Evolutionary conservation across 495 filamentous ascomycete species (phyloP).

Genomic region (Aspergillus nidulans): DNA sequence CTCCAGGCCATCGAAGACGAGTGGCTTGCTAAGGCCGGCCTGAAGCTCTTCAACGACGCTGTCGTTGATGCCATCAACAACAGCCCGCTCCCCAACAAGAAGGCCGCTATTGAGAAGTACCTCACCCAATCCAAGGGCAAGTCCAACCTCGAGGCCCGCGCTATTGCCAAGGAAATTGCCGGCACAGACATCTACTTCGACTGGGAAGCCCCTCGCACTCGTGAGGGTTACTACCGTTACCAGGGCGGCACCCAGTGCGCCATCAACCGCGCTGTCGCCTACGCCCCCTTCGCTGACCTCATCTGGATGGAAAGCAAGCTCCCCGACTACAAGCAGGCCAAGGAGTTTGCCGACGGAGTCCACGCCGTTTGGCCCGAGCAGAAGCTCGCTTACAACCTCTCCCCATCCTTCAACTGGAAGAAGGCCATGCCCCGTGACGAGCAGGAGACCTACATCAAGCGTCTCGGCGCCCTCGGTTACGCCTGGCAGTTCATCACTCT

Average conservation of each 20-base stretch:
- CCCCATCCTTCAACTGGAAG: conserved; percentile 99
- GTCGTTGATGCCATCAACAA: conserved; percentile 77
- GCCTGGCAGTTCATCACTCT: conserved; percentile 99
- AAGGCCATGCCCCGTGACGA: conserved; percentile 88
- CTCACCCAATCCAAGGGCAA: conserved; percentile 66
- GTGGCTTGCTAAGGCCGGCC: conserved; percentile 75
- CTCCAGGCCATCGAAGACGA: conserved; percentile 90
- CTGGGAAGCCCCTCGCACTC: conserved; percentile 86
- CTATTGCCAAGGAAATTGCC: conserved; percentile 75
- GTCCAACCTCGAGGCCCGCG: conserved; percentile 76
- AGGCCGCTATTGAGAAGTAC: conserved; percentile 62
- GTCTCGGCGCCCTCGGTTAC: conserved; percentile 83
- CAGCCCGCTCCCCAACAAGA: conserved; percentile 60
- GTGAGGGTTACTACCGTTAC: conserved; percentile 92
- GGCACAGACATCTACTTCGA: conserved; percentile 85
- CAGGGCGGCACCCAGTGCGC: conserved; percentile 88
- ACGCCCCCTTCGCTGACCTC: conserved; percentile 89
- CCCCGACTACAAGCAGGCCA: conserved; percentile 86
- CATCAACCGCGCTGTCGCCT: conserved; percentile 86
- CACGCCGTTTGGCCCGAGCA: conserved; percentile 94
- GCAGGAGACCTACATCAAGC: conserved; percentile 95
- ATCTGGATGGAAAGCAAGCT: conserved; percentile 99
- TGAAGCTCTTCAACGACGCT: conserved; percentile 89
- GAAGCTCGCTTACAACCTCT: conserved; percentile 97
- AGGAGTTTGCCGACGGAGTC: conserved; percentile 91